Evolutionary conservation across 805 yeast genomes (phyloP), one percentile per base, ranked within the genome.

Genomic region (Kockiozyma suomiensis): DNA sequence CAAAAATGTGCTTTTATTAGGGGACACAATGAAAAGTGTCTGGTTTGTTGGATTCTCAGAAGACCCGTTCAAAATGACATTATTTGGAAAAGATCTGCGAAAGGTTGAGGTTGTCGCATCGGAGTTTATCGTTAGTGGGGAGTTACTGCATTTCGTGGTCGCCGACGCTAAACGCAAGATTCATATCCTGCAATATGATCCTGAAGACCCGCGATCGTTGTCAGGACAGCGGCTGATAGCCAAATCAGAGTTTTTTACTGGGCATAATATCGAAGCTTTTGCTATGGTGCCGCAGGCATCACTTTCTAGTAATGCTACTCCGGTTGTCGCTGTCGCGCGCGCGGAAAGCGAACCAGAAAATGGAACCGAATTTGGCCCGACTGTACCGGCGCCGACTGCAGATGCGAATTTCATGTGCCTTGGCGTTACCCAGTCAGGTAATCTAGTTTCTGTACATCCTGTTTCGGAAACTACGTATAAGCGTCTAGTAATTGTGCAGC

Each of bases 11-110:
- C 71, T 93, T n/a, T 68, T 91, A 1, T 74, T 91, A 17, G 96
- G 96, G 19, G 99, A 94, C 73, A 77, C 89, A 0, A 79, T 85
- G 73, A 87, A 88, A 67, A 83, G 91, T 66, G 78, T 90, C 3
- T 85, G 91, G 78, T 78, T 94, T 58, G 85, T 86, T 30, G 97
- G 97, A 0, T 92, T 91, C 74, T 96, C 91, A 72, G 93, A 96
- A 1, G 97, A 93, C 69, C 99, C 99, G 0, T 92, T 89, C 72
- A 77, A 97, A 65, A 85, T 93, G 85, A 78, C 90, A 17, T 73
- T 81, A 58, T 73, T 94, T 53, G 92, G 96, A 7, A 88, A 87
- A 70, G 96, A 92, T 71, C 78, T 82, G 21, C 79, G 82, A 26
- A 73, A 80, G 19, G 76, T 87, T 46, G 87, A 85, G 68, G 86